Evolutionary conservation across 1,139 yeast genomes (phyloP), one percentile per base, ranked within the genome.

Genomic region (Debaryomyces coudertii): DNA sequence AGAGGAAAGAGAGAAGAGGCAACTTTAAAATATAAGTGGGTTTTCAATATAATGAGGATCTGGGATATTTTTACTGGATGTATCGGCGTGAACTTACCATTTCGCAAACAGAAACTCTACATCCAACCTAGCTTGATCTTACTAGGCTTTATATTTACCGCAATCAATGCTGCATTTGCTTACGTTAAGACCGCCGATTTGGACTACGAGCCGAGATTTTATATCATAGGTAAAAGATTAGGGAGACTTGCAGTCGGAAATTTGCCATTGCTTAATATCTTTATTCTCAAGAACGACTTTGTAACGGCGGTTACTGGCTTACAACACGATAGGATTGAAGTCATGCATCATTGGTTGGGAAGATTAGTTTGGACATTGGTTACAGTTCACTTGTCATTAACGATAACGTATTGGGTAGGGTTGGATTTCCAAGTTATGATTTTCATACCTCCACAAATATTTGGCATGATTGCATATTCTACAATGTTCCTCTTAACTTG

Each of bases 361-460:
- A 60, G 79, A 36, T 55, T 62, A 15, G 63, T 73, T 61, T 76
- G 76, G 63, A 40, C 56, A 3, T 59, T 71, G 62, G 60, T 70
- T n/a, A 63, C 70, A 2, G 53, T 68, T 5, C 82, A 77, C 55
- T 51, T 72, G 40, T 60, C 57, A 11, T 51, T 73, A 34, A 52
- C 68, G 1, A 54, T 66, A 15, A 52, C 60, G 20, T 77, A 76
- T 52, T 77, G 82, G 82, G 52, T 74, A 20, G 57, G 58, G 4
- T 48, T 74, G 42, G 63, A 70, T 18, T 71, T 75, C 49, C 52
- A 58, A 14, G 57, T 73, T 12, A 76, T 76, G 79, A 50, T 76
- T 18, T 47, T 60, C 9, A 76, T 77, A 36, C 82, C 82, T 2
- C 81, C 82, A 1, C 78, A 73, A 51, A 74, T 73, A 16, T 77